Evolutionary conservation across 768 basidiomycete genomes (phyloP), one percentile per base, ranked within the genome.

Genomic region (Mycena alexandri): DNA sequence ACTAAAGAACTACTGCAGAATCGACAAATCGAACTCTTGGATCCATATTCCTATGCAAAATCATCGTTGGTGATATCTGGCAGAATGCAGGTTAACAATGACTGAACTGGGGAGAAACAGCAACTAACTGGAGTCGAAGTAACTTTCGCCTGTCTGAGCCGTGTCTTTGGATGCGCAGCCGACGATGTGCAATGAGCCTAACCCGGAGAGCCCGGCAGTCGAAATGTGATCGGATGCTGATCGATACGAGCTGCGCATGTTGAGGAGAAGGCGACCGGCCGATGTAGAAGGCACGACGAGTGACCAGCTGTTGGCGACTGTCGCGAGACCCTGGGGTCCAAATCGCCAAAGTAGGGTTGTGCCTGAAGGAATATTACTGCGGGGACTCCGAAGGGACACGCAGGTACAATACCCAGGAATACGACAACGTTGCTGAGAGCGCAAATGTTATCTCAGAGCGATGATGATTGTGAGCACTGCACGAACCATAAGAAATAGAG

Each of bases 301-400:
- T 2, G 66, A 67, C 70, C 70, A 71, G 56, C 66, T 67, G 48
- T 56, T 71, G 12, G 70, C 70, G 21, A 71, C 53, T 8, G 66
- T 71, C 0, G 70, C 70, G 54, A 71, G 66, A 8, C 38, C 47
- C 11, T 55, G 41, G 17, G 70, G 53, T 5, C 70, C 70, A 29
- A 60, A 71, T 12, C 65, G 57, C 69, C 69, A 71, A 22, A 71
- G 62, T 16, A 71, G 50, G 3, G 70, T 71, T 14, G 70, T 71
- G 22, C 62, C 38, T 38, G 2, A 9, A 11, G 38, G 38, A 38
- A 38, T 5, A 38, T 3, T 29, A 29, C 6, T 38, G 9, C 11
- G 11, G 38, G 11, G 38, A 11, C 9, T 11, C 14, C 29, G 29
- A 14, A 38, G 38, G 38, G 9, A 38, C 38, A 14, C 3, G 38